Base-by-base conservation (phyloP, 2,329 filamentous ascomycete species). In the Botrytis deweyae region DNA sequence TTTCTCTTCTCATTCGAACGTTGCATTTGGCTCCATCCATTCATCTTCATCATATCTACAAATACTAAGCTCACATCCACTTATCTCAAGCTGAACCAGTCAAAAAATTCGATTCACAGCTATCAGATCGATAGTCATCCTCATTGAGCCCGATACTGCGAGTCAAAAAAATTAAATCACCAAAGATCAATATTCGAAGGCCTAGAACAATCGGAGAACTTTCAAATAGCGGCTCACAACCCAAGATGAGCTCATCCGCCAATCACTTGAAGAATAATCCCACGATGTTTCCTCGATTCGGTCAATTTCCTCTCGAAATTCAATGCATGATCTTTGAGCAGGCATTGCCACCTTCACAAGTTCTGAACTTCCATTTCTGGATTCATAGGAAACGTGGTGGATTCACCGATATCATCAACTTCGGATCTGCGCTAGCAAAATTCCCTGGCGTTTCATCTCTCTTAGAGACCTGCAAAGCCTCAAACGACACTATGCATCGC, bases 1-100 rank as follows among this genome's bases (percentile, higher is more conserved):
- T n/a, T 3, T 7, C 12, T 4, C 0, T 6, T 16, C 14, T 6
- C 7, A 25, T n/a, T 14, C 4, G 3, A 1, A n/a, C 29, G 4
- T n/a, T 52, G 5, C 10, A n/a, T 14, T 25, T 40, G 36, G 12
- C 22, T 40, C 4, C 5, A 8, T 25, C 22, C 22, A 16, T 62
- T 36, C 14, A 25, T 40, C 36, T 25, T 16, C 20, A 25, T 62
- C 25, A 40, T 1, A 62, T n/a, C 3, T 40, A 38, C 33, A n/a
- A 40, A 8, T 25, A 40, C 33, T 3, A 22, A 38, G 36, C 2
- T 7, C 2, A 40, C 22, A 38, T 1, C 5, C 33, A 14, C 8
- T 61, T 5, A 14, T 22, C 10, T 38, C 58, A 36, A 29, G 14
- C 5, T 2, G 0, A n/a, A 12, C 8, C 1, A 59, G 3, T 59